Conservation (phyloP, 2,329 filamentous ascomycete genomes). For the Beauveria sp. region DNA sequence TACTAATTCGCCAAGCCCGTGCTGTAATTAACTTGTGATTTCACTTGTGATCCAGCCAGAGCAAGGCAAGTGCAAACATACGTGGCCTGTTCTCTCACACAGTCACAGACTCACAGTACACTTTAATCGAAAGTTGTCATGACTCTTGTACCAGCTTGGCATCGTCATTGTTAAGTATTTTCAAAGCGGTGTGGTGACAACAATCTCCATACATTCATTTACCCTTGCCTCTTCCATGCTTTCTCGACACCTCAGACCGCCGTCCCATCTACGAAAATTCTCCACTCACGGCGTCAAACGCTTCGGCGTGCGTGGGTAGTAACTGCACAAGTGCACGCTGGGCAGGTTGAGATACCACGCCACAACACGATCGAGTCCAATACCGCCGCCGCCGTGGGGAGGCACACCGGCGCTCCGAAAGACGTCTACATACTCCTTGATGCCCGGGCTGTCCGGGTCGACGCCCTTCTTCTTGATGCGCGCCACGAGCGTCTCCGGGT, state of each 20-base stretch:
- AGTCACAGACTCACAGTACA: too few species aligned
- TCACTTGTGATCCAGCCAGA: too few species aligned
- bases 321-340: conserved; percentile 49
- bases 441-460: conserved; percentile 63
- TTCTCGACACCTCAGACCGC: too few species aligned
- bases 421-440: conserved; percentile 83
- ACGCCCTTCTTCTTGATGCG: conserved; percentile 75
- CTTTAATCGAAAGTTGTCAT: too few species aligned
- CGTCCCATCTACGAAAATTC: neutral
- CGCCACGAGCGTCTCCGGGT: conserved; percentile 65
- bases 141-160: neutral
- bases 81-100: too few species aligned
- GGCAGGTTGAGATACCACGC: conserved; percentile 54
- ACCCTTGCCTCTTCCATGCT: neutral
- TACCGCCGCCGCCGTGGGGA: conserved; percentile 84
- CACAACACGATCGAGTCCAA: conserved; percentile 82
- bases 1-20: too few species aligned
- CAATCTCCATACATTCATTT: neutral
- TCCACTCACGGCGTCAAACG: conserved; percentile 40
- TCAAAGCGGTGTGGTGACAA: neutral
- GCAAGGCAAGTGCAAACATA: too few species aligned
- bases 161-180: neutral
- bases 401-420: conserved; percentile 77
- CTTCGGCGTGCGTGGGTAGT: conserved; percentile 55
- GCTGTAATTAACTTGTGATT: too few species aligned